Conservation (phyloP, 768 basidiomycete genomes). For the Leccinellum rugosiceps region DNA sequence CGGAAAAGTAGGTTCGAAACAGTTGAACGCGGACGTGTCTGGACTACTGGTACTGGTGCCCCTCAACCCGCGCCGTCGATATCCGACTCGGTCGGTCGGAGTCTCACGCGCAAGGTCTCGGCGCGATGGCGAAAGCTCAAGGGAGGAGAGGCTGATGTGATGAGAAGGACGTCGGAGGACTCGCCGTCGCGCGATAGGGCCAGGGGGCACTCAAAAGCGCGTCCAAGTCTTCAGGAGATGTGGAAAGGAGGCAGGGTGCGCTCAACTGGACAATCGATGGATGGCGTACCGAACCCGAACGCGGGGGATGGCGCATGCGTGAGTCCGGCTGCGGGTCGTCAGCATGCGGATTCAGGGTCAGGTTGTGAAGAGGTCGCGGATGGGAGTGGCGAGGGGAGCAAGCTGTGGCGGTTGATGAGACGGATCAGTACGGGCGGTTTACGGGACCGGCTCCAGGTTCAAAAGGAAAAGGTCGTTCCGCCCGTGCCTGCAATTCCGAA, state of each 20-base stretch:
- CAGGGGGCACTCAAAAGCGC: constrained; percentile 16
- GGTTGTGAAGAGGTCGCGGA: constrained; percentile 9
- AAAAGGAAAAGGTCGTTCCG: constrained; percentile 34
- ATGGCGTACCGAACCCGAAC: constrained; percentile 7
- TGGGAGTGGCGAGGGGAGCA: constrained; percentile 34
- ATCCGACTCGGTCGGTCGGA: constrained; percentile 15
- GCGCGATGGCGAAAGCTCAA: constrained; percentile 30
- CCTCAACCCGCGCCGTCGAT: constrained; percentile 5
- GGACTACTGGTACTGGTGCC: neutral
- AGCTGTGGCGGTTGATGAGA: constrained; percentile 68
- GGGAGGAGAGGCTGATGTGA: neutral
- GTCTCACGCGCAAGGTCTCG: constrained; percentile 37
- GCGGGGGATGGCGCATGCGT: constrained; percentile 10
- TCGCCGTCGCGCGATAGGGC: constrained; percentile 16
- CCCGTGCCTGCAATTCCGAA: constrained; percentile 63
- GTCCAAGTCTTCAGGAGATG: constrained; percentile 36
- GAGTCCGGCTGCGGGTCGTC: constrained; percentile 6
- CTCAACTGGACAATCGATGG: constrained; percentile 15
- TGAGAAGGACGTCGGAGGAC: constrained; percentile 19
- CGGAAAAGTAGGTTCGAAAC: constrained; percentile 13
- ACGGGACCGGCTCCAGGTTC: constrained; percentile 43
- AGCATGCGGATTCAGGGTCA: constrained; percentile 11
- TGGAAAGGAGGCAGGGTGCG: constrained; percentile 9
- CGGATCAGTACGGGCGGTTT: constrained; percentile 63
- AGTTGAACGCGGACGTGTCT: neutral